Evolutionary conservation across 2,329 filamentous ascomycete species (phyloP).

Genomic region (Fusarium hostae): DNA sequence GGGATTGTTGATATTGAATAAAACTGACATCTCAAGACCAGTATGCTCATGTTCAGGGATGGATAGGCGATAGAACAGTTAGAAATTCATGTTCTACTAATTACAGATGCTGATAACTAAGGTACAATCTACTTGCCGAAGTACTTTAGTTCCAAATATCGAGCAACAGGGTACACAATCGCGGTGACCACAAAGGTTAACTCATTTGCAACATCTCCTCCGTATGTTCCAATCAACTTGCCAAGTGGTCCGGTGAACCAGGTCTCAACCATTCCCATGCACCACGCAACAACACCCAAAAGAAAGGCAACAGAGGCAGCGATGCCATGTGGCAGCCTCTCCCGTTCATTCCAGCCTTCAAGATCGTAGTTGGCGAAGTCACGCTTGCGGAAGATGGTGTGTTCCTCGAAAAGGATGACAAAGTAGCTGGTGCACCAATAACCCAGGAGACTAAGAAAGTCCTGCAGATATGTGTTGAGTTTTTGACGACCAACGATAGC

Average conservation of each 20-base stretch:
- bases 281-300: slow-evolving; percentile 11
- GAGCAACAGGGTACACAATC: slow-evolving; percentile 1
- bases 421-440: slow-evolving; percentile 17
- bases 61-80: fast-evolving
- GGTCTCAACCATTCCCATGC: slow-evolving; percentile 8
- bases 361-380: slow-evolving; percentile 8
- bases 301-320: slow-evolving; percentile 2
- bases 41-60: not conserved
- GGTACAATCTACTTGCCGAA: slow-evolving; percentile 6
- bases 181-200: slow-evolving; percentile 9
- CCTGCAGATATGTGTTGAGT: slow-evolving; percentile 9
- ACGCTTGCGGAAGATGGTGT: slow-evolving; percentile 7
- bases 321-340: slow-evolving; percentile 2
- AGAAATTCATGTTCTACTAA: fast-evolving
- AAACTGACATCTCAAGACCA: not conserved
- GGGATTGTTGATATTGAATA: not conserved
- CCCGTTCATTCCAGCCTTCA: not conserved
- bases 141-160: not conserved
- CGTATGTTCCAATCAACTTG: not conserved
- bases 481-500: slow-evolving; percentile 6
- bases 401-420: slow-evolving; percentile 11
- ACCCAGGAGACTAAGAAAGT: slow-evolving; percentile 4
- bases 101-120: fast-evolving
- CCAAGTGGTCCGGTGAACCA: slow-evolving; percentile 12
- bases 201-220: slow-evolving; percentile 8